These are phyloP conservation scores for Phialophora macrospora DNA, from an alignment of 2,329 filamentous ascomycete genomes.

Conservation along the genomic window DNA sequence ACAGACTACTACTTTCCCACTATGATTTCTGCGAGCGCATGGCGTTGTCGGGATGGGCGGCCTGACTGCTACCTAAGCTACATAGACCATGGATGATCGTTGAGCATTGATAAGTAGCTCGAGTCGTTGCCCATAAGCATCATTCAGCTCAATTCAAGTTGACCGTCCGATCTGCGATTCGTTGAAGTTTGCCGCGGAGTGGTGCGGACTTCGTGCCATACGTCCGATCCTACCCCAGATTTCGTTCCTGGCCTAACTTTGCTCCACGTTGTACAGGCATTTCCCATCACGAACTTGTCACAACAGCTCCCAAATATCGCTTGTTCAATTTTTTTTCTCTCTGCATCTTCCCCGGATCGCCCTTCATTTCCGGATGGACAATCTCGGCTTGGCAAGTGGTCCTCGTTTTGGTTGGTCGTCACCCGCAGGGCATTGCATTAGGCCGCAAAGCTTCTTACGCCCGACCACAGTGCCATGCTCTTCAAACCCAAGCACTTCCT, in stretches of 20 bases:
- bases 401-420: neutral
- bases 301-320: neutral
- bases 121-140: neutral
- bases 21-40: neutral
- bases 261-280: neutral
- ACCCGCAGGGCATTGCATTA: neutral
- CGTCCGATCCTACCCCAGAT: neutral
- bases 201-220: neutral
- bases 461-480: neutral
- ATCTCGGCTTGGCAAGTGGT: neutral
- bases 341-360: neutral
- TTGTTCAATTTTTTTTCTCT: neutral
- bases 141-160: neutral
- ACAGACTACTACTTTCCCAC: neutral
- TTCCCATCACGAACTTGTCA: neutral
- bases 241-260: neutral
- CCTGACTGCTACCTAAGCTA: constrained; percentile 1
- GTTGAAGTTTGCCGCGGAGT: neutral
- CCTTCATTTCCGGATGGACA: neutral
- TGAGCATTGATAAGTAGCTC: neutral
- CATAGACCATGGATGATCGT: neutral
- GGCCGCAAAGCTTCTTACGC: neutral
- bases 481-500: neutral
- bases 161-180: neutral
- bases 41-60: constrained; percentile 6